Evolutionary conservation across 2,329 filamentous ascomycete species (phyloP).

Genomic region (Aspergillaceae sp.): DNA sequence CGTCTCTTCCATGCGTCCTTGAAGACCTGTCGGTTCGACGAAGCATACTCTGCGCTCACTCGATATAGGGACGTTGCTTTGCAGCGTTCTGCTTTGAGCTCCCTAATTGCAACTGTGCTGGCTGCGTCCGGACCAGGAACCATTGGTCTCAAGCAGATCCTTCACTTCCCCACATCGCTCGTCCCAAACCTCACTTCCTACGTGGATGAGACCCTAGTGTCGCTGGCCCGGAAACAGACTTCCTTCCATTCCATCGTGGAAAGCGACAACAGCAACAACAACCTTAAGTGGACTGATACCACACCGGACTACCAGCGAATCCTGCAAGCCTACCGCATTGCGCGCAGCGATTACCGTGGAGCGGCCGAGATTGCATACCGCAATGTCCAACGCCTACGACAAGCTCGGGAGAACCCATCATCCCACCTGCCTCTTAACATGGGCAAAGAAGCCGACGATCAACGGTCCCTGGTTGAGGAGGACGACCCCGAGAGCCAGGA

Average conservation of each 20-base stretch:
- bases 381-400: slow-evolving; percentile 45
- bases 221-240: slow-evolving; percentile 60
- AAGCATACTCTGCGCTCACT: slow-evolving; percentile 71
- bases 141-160: slow-evolving; percentile 49
- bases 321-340: slow-evolving; percentile 83
- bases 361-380: slow-evolving; percentile 52
- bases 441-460: slow-evolving; percentile 25
- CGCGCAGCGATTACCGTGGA: slow-evolving; percentile 77
- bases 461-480: slow-evolving; percentile 25
- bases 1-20: slow-evolving; percentile 77
- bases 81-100: slow-evolving; percentile 62
- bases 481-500: slow-evolving; percentile 45
- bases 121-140: slow-evolving; percentile 31
- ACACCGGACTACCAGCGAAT: slow-evolving; percentile 73
- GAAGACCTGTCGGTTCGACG: slow-evolving; percentile 68
- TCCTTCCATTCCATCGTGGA: slow-evolving; percentile 46
- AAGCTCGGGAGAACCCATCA: slow-evolving; percentile 25
- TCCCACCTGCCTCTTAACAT: slow-evolving; percentile 29
- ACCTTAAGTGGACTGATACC: slow-evolving; percentile 19
- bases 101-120: slow-evolving; percentile 48
- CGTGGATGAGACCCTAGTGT: slow-evolving; percentile 68
- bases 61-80: slow-evolving; percentile 64
- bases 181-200: slow-evolving; percentile 61
- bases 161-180: slow-evolving; percentile 61
- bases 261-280: slow-evolving; percentile 21